These are phyloP conservation scores for Hanseniaspora gamundiae DNA, from an alignment of 1,139 yeast species.

Conservation along the genomic window DNA sequence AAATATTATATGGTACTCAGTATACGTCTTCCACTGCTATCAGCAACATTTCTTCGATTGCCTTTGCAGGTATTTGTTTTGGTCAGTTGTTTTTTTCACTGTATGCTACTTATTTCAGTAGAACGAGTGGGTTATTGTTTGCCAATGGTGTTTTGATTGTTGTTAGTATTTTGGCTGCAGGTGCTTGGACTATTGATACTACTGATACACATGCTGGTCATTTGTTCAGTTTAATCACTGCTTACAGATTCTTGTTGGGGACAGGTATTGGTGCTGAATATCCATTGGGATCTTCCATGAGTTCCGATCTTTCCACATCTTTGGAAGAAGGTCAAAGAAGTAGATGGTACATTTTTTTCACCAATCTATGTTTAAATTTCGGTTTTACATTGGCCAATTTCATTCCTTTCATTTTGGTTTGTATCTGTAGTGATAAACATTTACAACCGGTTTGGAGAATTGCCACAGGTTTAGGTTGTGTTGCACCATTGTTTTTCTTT, in stretches of 20 bases:
- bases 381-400: slow-evolving; percentile 81
- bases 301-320: slow-evolving; percentile 79
- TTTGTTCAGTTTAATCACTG: slow-evolving; percentile 68
- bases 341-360: slow-evolving; percentile 80
- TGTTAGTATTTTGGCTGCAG: slow-evolving; percentile 69
- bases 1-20: slow-evolving; percentile 48
- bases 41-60: slow-evolving; percentile 74
- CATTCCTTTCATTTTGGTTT: slow-evolving; percentile 73
- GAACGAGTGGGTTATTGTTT: slow-evolving; percentile 69
- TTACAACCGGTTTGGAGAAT: slow-evolving; percentile 83
- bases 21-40: slow-evolving; percentile 56
- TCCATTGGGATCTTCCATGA: slow-evolving; percentile 87
- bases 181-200: slow-evolving; percentile 64
- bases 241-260: slow-evolving; percentile 78
- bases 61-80: slow-evolving; percentile 83
- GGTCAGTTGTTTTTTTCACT: slow-evolving; percentile 77
- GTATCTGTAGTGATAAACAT: slow-evolving; percentile 66
- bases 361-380: slow-evolving; percentile 75
- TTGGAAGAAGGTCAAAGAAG: slow-evolving; percentile 75
- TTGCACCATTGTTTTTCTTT: slow-evolving; percentile 72
- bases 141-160: slow-evolving; percentile 63
- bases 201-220: slow-evolving; percentile 48
- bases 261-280: slow-evolving; percentile 83
- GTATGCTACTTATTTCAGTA: slow-evolving; percentile 62
- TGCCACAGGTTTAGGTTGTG: slow-evolving; percentile 85